Percentiles rank a stretch among this genome's conserved stretches.
Evolutionary conservation across 2,329 filamentous ascomycete species (phyloP).

Genomic region (Botryosphaeria dothidea): DNA sequence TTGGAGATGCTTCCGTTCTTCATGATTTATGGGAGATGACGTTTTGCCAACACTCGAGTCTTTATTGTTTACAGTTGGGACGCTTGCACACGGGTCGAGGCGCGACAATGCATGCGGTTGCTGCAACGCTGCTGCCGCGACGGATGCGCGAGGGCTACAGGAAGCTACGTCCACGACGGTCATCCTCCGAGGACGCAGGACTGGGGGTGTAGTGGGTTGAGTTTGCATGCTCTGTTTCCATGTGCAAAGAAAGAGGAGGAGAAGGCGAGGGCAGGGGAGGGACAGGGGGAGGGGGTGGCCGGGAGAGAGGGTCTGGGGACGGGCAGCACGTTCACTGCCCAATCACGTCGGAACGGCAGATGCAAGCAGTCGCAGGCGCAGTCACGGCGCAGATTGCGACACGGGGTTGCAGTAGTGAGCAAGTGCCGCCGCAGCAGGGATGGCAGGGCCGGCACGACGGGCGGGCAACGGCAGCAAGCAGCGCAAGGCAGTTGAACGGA

Average conservation of each 20-base stretch:
- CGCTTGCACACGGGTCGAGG: conserved; percentile 13
- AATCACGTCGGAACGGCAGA: neutral
- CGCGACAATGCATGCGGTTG: conserved; percentile 2
- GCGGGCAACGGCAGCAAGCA: no score
- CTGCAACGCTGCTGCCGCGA: neutral
- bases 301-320: neutral
- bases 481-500: neutral
- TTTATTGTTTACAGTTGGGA: conserved; percentile 6
- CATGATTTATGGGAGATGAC: conserved; percentile 7
- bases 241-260: neutral
- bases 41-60: conserved; percentile 8
- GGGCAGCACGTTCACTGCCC: neutral
- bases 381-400: neutral
- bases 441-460: neutral
- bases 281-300: neutral
- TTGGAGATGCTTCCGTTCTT: neutral
- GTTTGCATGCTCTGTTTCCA: neutral
- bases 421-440: neutral
- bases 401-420: conserved; percentile 3
- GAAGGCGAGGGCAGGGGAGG: neutral
- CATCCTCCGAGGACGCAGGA: neutral
- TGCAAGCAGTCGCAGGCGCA: neutral
- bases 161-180: neutral
- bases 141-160: conserved; percentile 7
- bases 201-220: neutral